A percentile compares a stretch with the other conserved stretches of the same genome.
These are phyloP conservation scores for Neospermospora avenae DNA, from an alignment of 2,329 filamentous ascomycete genomes.

Conservation along the genomic window DNA sequence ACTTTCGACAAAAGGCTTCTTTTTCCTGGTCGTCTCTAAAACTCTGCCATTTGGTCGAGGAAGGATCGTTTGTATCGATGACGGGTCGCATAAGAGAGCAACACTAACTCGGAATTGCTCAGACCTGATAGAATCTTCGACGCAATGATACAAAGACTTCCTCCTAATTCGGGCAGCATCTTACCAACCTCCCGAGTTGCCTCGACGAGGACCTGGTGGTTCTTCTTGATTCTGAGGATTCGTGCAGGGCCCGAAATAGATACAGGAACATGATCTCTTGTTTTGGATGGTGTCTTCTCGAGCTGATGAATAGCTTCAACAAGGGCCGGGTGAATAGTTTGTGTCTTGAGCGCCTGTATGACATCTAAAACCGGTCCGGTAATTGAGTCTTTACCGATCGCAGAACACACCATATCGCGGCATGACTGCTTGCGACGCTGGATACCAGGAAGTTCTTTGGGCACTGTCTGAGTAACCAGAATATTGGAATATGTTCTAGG, in stretches of 20 bases:
- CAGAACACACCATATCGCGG: not conserved
- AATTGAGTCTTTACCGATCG: not conserved
- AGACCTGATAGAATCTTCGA: not conserved
- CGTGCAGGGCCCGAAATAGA: not conserved
- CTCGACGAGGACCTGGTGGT: not conserved
- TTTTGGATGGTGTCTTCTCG: not conserved
- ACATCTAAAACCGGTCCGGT: not conserved
- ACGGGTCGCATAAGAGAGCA: not conserved
- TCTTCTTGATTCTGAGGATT: not conserved
- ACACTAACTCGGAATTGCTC: not conserved
- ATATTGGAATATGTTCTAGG: not conserved
- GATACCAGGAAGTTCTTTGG: not conserved
- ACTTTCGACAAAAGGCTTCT: not conserved
- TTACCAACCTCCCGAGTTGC: not conserved
- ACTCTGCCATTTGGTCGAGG: not conserved
- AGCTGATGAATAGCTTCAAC: not conserved
- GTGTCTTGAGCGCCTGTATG: not conserved
- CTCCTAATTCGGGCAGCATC: not conserved
- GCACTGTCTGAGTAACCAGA: not conserved
- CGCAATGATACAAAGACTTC: not conserved
- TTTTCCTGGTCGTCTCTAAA: not conserved
- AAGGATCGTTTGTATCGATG: not conserved
- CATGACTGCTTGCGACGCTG: not conserved
- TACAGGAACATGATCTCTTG: not conserved
- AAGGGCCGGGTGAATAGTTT: not conserved